phyloP scores from a whole-genome alignment of 352 stramenopile genomes.

The Pythium aquatile region DNA sequence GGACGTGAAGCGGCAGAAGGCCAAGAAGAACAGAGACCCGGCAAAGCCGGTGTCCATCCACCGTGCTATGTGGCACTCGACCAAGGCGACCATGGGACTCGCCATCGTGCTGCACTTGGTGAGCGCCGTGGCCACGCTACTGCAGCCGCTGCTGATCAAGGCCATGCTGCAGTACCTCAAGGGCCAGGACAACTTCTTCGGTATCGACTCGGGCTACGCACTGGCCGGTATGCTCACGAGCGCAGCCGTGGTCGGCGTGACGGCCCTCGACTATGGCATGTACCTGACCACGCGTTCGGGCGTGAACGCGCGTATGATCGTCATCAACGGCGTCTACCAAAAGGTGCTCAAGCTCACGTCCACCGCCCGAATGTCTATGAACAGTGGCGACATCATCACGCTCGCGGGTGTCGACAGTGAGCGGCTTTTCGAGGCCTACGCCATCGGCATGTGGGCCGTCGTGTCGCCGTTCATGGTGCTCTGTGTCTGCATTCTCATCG shows the following conservation, averaged over 20 bases:
- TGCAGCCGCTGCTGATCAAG: slow-evolving; percentile 33
- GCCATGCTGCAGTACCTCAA: slow-evolving; percentile 27
- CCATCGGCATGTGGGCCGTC: slow-evolving; percentile 37
- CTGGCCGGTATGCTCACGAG: slow-evolving; percentile 10
- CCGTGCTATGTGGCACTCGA: slow-evolving; percentile 30
- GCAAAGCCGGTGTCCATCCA: slow-evolving; percentile 8
- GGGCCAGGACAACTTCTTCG: slow-evolving; percentile 16
- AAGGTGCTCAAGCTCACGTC: slow-evolving; percentile 51
- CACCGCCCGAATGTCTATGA: slow-evolving; percentile 35
- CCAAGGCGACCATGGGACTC: slow-evolving; percentile 31
- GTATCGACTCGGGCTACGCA: slow-evolving; percentile 19
- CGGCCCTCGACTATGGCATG: slow-evolving; percentile 42
- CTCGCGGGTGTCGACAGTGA: slow-evolving; percentile 46
- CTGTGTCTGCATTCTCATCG: slow-evolving; percentile 43
- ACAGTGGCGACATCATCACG: slow-evolving; percentile 52
- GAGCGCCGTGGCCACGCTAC: slow-evolving; percentile 23
- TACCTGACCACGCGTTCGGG: slow-evolving; percentile 42
- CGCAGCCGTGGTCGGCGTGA: slow-evolving; percentile 23
- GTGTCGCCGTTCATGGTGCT: slow-evolving; percentile 48
- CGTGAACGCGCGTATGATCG: slow-evolving; percentile 40
- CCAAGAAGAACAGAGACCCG: background rate
- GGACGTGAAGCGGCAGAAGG: background rate
- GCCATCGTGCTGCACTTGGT: slow-evolving; percentile 29
- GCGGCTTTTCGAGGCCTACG: slow-evolving; percentile 41
- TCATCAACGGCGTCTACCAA: slow-evolving; percentile 48